Evolutionary conservation across 192 early-diverging fungal genomes (phyloP).

Genomic region (Gamsiella multidivaricata): DNA sequence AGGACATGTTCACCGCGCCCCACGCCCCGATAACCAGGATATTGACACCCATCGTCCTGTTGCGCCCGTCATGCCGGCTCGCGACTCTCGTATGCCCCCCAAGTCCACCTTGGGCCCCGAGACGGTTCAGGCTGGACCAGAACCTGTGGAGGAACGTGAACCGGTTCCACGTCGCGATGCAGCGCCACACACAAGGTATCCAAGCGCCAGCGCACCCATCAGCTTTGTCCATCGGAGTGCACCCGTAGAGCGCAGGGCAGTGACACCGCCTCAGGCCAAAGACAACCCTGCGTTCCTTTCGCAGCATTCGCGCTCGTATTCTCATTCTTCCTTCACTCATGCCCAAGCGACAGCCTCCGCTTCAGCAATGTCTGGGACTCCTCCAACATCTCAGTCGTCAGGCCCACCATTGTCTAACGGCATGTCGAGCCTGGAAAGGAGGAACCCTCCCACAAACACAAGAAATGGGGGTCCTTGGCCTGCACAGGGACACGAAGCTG

Average conservation of each 20-base stretch:
- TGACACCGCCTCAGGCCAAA: conserved; percentile 12
- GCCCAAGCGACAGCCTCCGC: conserved; percentile 7
- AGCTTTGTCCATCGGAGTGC: conserved; percentile 34
- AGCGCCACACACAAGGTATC: conserved; percentile 14
- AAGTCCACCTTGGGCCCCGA: background rate
- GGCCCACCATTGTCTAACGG: background rate
- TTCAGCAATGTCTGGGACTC: background rate
- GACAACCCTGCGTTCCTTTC: background rate
- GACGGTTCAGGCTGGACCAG: background rate
- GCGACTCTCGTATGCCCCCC: background rate
- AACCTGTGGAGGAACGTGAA: conserved; percentile 6
- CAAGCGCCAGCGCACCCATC: conserved; percentile 14
- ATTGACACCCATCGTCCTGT: background rate
- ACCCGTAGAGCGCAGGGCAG: background rate
- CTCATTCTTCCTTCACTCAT: conserved; percentile 33
- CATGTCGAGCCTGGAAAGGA: background rate
- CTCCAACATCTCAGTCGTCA: background rate
- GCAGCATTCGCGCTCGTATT: conserved; percentile 31
- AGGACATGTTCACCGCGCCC: background rate
- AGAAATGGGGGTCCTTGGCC: conserved; percentile 6
- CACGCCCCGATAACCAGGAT: background rate
- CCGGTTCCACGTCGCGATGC: background rate
- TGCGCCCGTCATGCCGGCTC: background rate
- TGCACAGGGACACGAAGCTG: conserved; percentile 6
- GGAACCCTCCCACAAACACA: background rate